A percentile compares a stretch with the other conserved stretches of the same genome.
phyloP scores from a whole-genome alignment of 2,329 filamentous ascomycete species.

The Xylaria sp. region DNA sequence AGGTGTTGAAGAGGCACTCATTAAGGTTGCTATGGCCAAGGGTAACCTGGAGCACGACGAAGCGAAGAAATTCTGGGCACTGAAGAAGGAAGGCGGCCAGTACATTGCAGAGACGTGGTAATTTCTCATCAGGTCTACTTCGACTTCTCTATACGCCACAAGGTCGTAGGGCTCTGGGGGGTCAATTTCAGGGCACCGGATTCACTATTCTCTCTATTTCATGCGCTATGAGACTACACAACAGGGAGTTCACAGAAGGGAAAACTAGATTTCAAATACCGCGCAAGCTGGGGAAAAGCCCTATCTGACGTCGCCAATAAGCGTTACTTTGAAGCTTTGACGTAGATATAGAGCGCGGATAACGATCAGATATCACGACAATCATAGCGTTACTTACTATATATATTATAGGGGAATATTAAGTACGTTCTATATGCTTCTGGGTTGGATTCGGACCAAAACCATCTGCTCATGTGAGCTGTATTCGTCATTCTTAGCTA shows the following conservation, averaged over 20 bases:
- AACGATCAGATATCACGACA: background rate
- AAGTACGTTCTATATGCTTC: background rate
- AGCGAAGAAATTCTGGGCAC: conserved; percentile 86
- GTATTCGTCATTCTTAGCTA: background rate
- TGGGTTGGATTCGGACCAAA: conserved; percentile 2
- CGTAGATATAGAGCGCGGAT: background rate
- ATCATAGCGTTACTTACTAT: conserved; percentile 7
- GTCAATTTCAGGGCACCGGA: conserved; percentile 2
- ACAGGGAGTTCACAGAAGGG: conserved; percentile 17
- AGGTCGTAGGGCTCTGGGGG: background rate
- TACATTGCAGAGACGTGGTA: conserved; percentile 89
- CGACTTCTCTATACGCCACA: background rate
- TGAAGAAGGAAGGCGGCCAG: conserved; percentile 92
- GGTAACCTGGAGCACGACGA: conserved; percentile 86
- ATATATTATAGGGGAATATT: conserved; percentile 14
- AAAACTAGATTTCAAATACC: conserved; percentile 21
- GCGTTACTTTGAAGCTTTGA: conserved; percentile 1
- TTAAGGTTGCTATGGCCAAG: conserved; percentile 93
- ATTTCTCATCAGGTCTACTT: background rate
- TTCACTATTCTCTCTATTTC: conserved; percentile 11
- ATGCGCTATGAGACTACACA: conserved; percentile 8
- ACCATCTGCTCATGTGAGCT: conserved; percentile 3
- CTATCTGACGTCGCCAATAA: conserved; percentile 4
- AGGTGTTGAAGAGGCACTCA: conserved; percentile 86
- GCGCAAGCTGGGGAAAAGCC: conserved; percentile 27